Evolutionary conservation across 768 basidiomycete species (phyloP), one percentile per base, ranked within the genome.

Genomic region (Mycena filopes): DNA sequence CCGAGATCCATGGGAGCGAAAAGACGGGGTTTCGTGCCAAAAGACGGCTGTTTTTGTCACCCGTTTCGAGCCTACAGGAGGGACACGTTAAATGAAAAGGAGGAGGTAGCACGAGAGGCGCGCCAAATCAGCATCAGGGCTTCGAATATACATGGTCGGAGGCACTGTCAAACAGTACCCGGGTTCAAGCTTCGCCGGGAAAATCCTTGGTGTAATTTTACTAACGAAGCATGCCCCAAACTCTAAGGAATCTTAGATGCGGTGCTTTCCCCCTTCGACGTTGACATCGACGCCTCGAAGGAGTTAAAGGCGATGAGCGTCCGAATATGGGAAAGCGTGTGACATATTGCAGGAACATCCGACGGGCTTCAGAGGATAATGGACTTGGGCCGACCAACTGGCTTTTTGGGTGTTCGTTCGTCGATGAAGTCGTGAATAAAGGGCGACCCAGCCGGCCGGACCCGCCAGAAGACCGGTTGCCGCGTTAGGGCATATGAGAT

Each of bases 41-140:
- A 55, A 61, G 49, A 56, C 66, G 66, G 66, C 56, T 67, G 61
- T 54, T 65, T 68, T 68, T 68, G 67, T 65, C 67, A 65, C 48
- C 55, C 60, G 65, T 66, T 66, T 66, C 65, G 65, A 61, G 60
- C 48, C 59, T 68, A 65, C 67, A 57, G 25, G 36, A 36, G 36
- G 50, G 67, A 68, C 67, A 68, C 67, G 67, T 45, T 68, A 68
- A 68, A 68, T 68, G 67, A 68, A 68, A 60, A 56, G 43, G 57
- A 49, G 47, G 61, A 64, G 51, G 62, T 60, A 55, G 63, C 61
- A 64, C 45, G 47, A 60, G 55, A 60, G 33, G 47, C 28, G 41
- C 40, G 41, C 26, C 33, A 49, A 63, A 54, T 47, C 51, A 54
- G 23, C 57, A 60, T 55, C 62, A 55, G n/a, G n/a, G 53, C 50